A percentile compares a stretch with the other conserved stretches of the same genome.
Conservation (phyloP, 2,329 filamentous ascomycete species). For the Fusarium torulosum region DNA sequence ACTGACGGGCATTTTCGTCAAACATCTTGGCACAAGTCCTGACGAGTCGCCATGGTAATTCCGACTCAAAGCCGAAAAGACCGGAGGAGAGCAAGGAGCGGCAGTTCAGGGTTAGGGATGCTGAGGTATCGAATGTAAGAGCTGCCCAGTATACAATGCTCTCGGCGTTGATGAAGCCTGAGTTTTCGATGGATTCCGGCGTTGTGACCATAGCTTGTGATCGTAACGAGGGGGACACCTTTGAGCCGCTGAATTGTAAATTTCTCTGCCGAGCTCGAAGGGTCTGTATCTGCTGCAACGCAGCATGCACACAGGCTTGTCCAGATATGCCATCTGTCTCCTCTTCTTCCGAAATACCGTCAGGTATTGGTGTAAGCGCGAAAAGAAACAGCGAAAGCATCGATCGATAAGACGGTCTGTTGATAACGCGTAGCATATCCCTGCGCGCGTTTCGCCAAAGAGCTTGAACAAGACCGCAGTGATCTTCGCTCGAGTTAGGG, state of each 20-base stretch:
- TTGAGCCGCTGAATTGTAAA: slow-evolving; percentile 57
- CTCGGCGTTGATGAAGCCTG: slow-evolving; percentile 54
- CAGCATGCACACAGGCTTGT: slow-evolving; percentile 56
- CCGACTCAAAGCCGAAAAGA: slow-evolving; percentile 51
- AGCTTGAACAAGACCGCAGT: slow-evolving; percentile 37
- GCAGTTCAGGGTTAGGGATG: slow-evolving; percentile 57
- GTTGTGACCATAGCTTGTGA: slow-evolving; percentile 41
- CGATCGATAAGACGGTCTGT: slow-evolving; percentile 57
- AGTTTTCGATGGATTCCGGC: slow-evolving; percentile 47
- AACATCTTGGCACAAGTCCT: slow-evolving; percentile 50
- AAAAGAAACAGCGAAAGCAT: slow-evolving; percentile 57
- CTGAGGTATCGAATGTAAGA: slow-evolving; percentile 57
- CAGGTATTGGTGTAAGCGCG: slow-evolving; percentile 56
- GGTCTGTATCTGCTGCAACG: slow-evolving; percentile 57
- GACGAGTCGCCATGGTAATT: slow-evolving; percentile 50
- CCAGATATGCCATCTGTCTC: slow-evolving; percentile 56
- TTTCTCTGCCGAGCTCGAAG: slow-evolving; percentile 56
- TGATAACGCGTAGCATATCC: slow-evolving; percentile 57
- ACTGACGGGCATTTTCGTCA: slow-evolving; percentile 45
- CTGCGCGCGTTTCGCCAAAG: slow-evolving; percentile 54
- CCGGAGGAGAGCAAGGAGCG: slow-evolving; percentile 56
- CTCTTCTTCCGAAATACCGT: slow-evolving; percentile 56
- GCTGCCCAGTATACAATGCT: slow-evolving; percentile 58
- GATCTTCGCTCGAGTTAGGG: slow-evolving; percentile 5
- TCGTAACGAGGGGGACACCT: slow-evolving; percentile 50